Evolutionary conservation across 495 filamentous ascomycete genomes (phyloP).

Genomic region (Trichoderma gamsii): DNA sequence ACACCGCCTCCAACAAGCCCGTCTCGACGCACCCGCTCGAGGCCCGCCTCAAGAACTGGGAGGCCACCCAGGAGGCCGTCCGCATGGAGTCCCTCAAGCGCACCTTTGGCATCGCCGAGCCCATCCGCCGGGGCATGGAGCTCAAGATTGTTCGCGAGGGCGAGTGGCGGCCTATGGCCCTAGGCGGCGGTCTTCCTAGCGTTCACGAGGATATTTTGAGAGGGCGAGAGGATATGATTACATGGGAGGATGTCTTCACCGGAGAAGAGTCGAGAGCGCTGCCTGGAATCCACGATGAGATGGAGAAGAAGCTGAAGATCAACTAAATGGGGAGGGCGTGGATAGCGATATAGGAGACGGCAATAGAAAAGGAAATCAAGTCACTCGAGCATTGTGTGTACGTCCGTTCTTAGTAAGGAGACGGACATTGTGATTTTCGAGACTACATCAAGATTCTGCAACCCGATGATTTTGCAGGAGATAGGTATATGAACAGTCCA

Average conservation of each 20-base stretch:
- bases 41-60: slow-evolving; percentile 76
- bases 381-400: too few relatives aligned
- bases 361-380: background rate
- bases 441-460: too few relatives aligned
- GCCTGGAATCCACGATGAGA: slow-evolving; percentile 78
- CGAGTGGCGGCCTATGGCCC: slow-evolving; percentile 44
- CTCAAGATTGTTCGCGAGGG: slow-evolving; percentile 65
- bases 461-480: too few relatives aligned
- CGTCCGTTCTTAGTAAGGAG: too few relatives aligned
- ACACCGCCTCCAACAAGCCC: slow-evolving; percentile 33
- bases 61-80: slow-evolving; percentile 71
- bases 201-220: slow-evolving; percentile 76
- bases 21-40: slow-evolving; percentile 83
- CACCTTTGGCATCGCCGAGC: slow-evolving; percentile 88
- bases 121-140: slow-evolving; percentile 91
- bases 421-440: too few relatives aligned
- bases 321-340: slow-evolving; percentile 20
- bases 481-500: too few relatives aligned
- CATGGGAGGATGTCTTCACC: slow-evolving; percentile 88
- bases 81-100: slow-evolving; percentile 84
- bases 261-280: slow-evolving; percentile 63
- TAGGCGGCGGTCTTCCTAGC: slow-evolving; percentile 36
- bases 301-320: slow-evolving; percentile 76
- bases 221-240: slow-evolving; percentile 67
- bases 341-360: background rate